Evolutionary conservation across 1,284 basidiomycete species (phyloP).

Genomic region (Pseudozyma pruni): DNA sequence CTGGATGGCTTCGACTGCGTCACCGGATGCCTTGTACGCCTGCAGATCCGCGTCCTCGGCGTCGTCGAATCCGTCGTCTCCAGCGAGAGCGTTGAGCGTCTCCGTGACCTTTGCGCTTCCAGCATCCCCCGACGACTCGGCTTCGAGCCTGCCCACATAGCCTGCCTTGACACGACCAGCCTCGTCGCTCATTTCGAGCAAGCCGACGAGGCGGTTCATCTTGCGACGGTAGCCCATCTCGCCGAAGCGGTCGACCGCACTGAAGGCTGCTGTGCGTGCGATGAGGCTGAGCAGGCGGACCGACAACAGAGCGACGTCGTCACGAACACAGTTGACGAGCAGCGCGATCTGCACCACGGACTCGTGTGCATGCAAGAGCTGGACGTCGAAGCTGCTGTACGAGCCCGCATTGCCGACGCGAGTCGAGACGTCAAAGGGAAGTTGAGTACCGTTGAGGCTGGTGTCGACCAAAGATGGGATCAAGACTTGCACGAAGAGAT

Average conservation of each 20-base stretch:
- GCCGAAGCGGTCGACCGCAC: slow-evolving; percentile 73
- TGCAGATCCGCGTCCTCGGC: slow-evolving; percentile 73
- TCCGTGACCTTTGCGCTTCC: slow-evolving; percentile 56
- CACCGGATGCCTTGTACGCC: slow-evolving; percentile 66
- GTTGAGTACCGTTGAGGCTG: slow-evolving; percentile 28
- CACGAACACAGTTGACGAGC: slow-evolving; percentile 78
- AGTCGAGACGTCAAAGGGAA: slow-evolving; percentile 47
- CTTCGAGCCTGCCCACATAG: slow-evolving; percentile 77
- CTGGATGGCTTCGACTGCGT: slow-evolving; percentile 76
- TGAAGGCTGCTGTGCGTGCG: slow-evolving; percentile 72
- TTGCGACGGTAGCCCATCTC: slow-evolving; percentile 64
- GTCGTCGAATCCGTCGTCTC: slow-evolving; percentile 68
- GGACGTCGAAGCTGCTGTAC: slow-evolving; percentile 81
- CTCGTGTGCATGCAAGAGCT: slow-evolving; percentile 75
- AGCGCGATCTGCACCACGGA: slow-evolving; percentile 85
- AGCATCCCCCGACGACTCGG: slow-evolving; percentile 64
- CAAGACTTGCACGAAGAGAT: slow-evolving; percentile 87
- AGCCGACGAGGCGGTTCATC: slow-evolving; percentile 76
- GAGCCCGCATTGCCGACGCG: slow-evolving; percentile 65
- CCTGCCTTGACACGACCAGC: slow-evolving; percentile 86
- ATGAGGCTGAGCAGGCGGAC: slow-evolving; percentile 83
- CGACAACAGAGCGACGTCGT: slow-evolving; percentile 81
- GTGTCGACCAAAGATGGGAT: slow-evolving; percentile 79
- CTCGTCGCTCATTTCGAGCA: slow-evolving; percentile 84
- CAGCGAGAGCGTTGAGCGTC: slow-evolving; percentile 67